Conservation (phyloP, 2,329 filamentous ascomycete genomes). For the Niveomyces coronatus region DNA sequence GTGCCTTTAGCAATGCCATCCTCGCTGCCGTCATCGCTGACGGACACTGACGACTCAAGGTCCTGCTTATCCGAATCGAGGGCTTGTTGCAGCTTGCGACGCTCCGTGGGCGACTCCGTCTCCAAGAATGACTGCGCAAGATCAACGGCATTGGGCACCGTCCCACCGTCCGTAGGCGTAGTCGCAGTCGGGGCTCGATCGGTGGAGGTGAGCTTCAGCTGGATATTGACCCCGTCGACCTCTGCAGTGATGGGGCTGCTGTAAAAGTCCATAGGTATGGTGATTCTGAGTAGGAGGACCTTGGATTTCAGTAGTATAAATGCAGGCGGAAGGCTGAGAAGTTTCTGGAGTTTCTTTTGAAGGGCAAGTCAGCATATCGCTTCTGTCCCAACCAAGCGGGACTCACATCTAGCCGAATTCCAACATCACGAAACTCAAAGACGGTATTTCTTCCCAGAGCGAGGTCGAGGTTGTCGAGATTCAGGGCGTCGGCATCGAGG, state of each 20-base stretch:
- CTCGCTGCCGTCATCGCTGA: conserved; percentile 52
- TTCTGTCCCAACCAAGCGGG: not conserved
- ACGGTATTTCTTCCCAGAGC: conserved; percentile 72
- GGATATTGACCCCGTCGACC: conserved; percentile 68
- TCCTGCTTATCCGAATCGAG: conserved; percentile 53
- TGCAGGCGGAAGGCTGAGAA: conserved; percentile 63
- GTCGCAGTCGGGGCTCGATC: conserved; percentile 34
- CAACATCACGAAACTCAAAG: conserved; percentile 80
- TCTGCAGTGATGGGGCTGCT: conserved; percentile 74
- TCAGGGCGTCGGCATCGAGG: conserved; percentile 76
- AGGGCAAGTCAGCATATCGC: conserved; percentile 13
- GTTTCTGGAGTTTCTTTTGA: conserved; percentile 62
- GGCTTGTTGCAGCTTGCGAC: conserved; percentile 57
- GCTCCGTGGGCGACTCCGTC: conserved; percentile 56
- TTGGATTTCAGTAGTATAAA: conserved; percentile 65
- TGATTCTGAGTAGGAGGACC: conserved; percentile 66
- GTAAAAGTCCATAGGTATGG: conserved; percentile 80
- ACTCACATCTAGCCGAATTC: conserved; percentile 64
- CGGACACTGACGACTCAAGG: conserved; percentile 47
- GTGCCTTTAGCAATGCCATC: conserved; percentile 56
- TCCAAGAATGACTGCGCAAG: conserved; percentile 71
- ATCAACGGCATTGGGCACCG: conserved; percentile 59
- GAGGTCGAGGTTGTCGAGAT: conserved; percentile 78
- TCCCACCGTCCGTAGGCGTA: conserved; percentile 17
- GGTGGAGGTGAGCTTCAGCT: conserved; percentile 40